Evolutionary conservation across 805 yeast species (phyloP).

Genomic region (Candida caryicola): DNA sequence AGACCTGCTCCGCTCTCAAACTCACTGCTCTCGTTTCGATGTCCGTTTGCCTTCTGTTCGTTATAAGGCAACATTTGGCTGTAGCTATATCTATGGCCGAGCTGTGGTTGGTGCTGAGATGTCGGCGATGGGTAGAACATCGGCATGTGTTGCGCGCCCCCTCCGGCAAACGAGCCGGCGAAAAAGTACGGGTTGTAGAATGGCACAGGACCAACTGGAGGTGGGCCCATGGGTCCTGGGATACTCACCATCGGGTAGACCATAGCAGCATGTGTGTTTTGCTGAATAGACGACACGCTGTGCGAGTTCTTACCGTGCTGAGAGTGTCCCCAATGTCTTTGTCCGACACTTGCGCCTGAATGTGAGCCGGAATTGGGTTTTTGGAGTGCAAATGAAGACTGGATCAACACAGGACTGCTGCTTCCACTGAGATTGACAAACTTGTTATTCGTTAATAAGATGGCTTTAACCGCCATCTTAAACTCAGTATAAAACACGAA

Average conservation of each 20-base stretch:
- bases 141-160: background rate
- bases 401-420: slow-evolving; percentile 24
- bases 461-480: slow-evolving; percentile 61
- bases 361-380: slow-evolving; percentile 15
- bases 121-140: background rate
- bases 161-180: background rate
- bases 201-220: slow-evolving; percentile 2
- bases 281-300: background rate
- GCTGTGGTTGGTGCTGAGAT: background rate
- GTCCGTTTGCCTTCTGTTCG: too few species aligned
- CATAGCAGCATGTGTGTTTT: background rate
- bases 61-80: too few species aligned
- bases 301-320: background rate
- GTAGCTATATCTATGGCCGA: background rate
- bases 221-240: background rate
- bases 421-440: slow-evolving; percentile 7
- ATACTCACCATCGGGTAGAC: background rate
- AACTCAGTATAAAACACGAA: slow-evolving; percentile 62
- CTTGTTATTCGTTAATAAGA: slow-evolving; percentile 48
- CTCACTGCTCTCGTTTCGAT: too few species aligned
- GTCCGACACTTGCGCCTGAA: background rate
- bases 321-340: background rate
- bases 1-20: too few species aligned
- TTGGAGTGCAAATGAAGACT: slow-evolving; percentile 42
- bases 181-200: slow-evolving; percentile 11